Evolutionary conservation across 371 early-diverging fungal genomes (phyloP), one percentile per base, ranked within the genome.

Genomic region (Fennellomyces sp.): DNA sequence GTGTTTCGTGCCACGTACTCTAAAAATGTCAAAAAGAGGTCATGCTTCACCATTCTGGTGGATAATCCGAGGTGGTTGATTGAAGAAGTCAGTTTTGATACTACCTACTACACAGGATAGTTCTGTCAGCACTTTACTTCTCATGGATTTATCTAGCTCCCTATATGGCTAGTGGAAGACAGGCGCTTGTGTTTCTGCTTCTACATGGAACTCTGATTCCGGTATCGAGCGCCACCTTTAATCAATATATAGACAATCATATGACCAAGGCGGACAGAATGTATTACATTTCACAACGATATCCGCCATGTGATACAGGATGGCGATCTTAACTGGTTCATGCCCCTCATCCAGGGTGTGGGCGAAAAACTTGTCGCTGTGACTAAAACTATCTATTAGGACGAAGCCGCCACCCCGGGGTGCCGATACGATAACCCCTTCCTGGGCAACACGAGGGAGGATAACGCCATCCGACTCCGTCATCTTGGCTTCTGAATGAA

Each of bases 261-360:
- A 41, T 66, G 10, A 29, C 29, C 15, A 49, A 68, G 21, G 61
- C 60, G n/a, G n/a, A 36, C 28, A 5, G 51, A 63, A 2, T 77
- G 78, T 74, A 65, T 77, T 28, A n/a, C 17, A 10, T 26, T 77
- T 1, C 72, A 77, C 53, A 71, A 73, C 30, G n/a, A 39, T 17
- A 1, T 76, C 5, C 56, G 70, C 11, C 62, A 39, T 31, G 31
- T 73, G 3, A 7, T 67, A 6, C 77, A 76, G 35, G 21, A 41
- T 13, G 73, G 73, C 0, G 33, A 66, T 48, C 52, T 73, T 29
- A 63, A 69, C 17, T 73, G 71, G 71, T 48, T 76, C 5, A 57
- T 69, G n/a, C 58, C 60, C 2, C 72, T n/a, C 69, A 1, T n/a
- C 45, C 17, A 26, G 48, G 15, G 25, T 50, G 19, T n/a, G n/a